These are phyloP conservation scores for Canavalia ensiformis DNA, from an alignment of 306 rosid genomes.

Conservation along the genomic window DNA sequence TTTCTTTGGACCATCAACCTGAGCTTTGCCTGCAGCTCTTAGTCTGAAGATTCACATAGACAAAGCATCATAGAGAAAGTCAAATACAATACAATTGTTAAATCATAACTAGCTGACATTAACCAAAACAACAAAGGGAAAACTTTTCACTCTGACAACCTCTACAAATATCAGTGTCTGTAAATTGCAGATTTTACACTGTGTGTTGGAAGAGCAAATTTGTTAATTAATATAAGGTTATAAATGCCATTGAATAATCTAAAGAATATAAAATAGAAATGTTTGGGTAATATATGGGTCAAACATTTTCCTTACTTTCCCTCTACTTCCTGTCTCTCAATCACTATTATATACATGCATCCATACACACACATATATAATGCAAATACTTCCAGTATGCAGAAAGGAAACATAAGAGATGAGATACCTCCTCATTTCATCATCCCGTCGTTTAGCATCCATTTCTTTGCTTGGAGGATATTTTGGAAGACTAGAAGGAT, in stretches of 20 bases:
- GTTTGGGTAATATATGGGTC: not conserved
- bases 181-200: not conserved
- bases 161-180: slow-evolving; percentile 12
- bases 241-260: slow-evolving; percentile 28
- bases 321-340: not conserved
- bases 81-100: slow-evolving; percentile 29
- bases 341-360: too few relatives aligned
- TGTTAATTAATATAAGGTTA: slow-evolving; percentile 17
- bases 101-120: slow-evolving; percentile 32
- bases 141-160: not conserved
- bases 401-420: slow-evolving; percentile 46
- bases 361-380: too few relatives aligned
- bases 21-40: slow-evolving; percentile 80
- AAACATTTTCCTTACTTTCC: not conserved
- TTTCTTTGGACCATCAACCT: slow-evolving; percentile 77
- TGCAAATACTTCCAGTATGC: slow-evolving; percentile 7
- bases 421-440: slow-evolving; percentile 80
- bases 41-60: slow-evolving; percentile 60
- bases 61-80: slow-evolving; percentile 31
- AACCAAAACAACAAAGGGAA: slow-evolving; percentile 17
- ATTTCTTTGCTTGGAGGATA: slow-evolving; percentile 97
- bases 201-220: not conserved
- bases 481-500: slow-evolving; percentile 94
- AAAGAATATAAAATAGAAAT: slow-evolving; percentile 15
- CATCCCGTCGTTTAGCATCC: slow-evolving; percentile 88